Conservation (phyloP, 2,329 filamentous ascomycete genomes). For the Clarireedia paspali region DNA sequence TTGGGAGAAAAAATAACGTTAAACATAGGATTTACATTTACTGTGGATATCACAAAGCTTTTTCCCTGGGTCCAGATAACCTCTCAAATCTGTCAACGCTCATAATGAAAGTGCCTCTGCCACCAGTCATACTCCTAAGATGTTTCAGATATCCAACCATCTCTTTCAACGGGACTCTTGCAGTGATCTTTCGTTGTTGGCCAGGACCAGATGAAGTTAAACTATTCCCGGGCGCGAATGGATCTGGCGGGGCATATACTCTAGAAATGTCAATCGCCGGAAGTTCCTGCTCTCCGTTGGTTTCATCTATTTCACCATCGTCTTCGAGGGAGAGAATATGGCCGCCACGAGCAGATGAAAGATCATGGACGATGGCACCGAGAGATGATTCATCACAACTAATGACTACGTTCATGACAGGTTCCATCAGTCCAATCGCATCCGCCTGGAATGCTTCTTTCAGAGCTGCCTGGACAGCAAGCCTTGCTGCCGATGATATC, state of each 20-base stretch:
- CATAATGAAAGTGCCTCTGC: conserved; percentile 73
- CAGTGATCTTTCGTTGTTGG: conserved; percentile 61
- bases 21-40: too few relatives aligned
- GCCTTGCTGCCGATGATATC: conserved; percentile 58
- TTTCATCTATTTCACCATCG: conserved; percentile 19
- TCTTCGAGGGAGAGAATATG: conserved; percentile 63
- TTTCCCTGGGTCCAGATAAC: conserved; percentile 50
- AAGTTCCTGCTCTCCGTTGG: conserved; percentile 5
- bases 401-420: conserved; percentile 86
- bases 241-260: conserved; percentile 85
- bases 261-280: conserved; percentile 57
- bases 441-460: conserved; percentile 48
- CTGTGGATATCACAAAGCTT: conserved; percentile 17
- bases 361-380: conserved; percentile 75
- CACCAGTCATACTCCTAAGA: conserved; percentile 79
- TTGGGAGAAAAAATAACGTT: not conserved
- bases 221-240: conserved; percentile 52
- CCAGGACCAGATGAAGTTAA: conserved; percentile 39
- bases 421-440: conserved; percentile 70
- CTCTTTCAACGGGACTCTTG: conserved; percentile 86
- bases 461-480: conserved; percentile 63
- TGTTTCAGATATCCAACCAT: conserved; percentile 95
- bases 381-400: conserved; percentile 75
- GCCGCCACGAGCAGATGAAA: conserved; percentile 65
- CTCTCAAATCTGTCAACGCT: conserved; percentile 63